These are phyloP conservation scores for Geranium brycei DNA, from an alignment of 345 rosid genomes.

Conservation along the genomic window DNA sequence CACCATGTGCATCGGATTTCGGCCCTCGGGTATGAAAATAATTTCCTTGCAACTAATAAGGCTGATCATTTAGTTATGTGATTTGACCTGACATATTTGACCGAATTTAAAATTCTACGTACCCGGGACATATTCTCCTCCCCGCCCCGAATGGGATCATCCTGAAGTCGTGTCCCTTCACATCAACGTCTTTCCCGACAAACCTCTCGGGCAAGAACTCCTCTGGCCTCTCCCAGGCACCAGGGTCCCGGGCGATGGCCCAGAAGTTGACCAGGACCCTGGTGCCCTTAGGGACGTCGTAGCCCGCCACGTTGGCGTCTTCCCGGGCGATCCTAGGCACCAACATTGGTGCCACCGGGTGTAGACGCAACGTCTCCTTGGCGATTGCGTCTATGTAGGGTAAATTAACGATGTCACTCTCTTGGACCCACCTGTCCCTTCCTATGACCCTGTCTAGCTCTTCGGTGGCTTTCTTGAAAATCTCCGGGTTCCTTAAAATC, in stretches of 20 bases:
- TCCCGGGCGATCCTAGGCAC: conserved; percentile 33
- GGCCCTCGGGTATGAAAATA: too few relatives aligned
- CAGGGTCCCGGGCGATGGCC: conserved; percentile 49
- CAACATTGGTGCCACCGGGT: conserved; percentile 50
- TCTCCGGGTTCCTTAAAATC: conserved; percentile 32
- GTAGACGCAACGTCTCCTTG: conserved; percentile 57
- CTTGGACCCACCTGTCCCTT: conserved; percentile 38
- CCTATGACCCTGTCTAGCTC: conserved; percentile 51
- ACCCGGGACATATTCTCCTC: conserved; percentile 73
- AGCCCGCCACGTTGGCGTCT: conserved; percentile 27
- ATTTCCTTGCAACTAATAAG: too few relatives aligned
- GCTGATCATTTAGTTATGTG: too few relatives aligned
- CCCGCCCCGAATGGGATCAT: conserved; percentile 58
- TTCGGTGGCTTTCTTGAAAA: conserved; percentile 35
- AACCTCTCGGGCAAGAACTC: conserved; percentile 51
- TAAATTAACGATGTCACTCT: conserved; percentile 35
- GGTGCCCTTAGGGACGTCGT: conserved; percentile 37
- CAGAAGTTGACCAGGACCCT: conserved; percentile 34
- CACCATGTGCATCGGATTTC: too few relatives aligned
- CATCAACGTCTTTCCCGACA: conserved; percentile 28
- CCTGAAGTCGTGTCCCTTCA: conserved; percentile 48
- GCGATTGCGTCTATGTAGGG: conserved; percentile 34
- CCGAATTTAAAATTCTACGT: conserved; percentile 1
- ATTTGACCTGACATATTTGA: too few relatives aligned
- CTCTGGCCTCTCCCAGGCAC: conserved; percentile 35